Evolutionary conservation across 208 protist genomes (phyloP).

Genomic region (Blastocrithidia nonstop): DNA sequence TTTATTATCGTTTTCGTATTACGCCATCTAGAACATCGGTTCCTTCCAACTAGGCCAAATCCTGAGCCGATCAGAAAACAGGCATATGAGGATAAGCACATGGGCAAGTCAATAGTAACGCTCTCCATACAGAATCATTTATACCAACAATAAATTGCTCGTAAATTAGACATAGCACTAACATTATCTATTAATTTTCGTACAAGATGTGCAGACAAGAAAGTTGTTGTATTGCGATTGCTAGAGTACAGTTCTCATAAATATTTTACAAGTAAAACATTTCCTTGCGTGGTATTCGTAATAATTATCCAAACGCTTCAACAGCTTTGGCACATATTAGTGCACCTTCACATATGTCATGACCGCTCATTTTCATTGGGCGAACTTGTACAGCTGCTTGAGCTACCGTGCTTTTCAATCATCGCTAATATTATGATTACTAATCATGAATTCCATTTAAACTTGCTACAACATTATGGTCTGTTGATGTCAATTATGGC

Average conservation of each 20-base stretch:
- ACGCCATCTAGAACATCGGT: slow-evolving; percentile 73
- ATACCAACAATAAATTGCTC: slow-evolving; percentile 40
- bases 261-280: slow-evolving; percentile 61
- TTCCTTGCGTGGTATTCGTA: slow-evolving; percentile 44
- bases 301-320: slow-evolving; percentile 27
- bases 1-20: slow-evolving; percentile 26
- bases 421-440: no score
- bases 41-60: slow-evolving; percentile 59
- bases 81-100: slow-evolving; percentile 53
- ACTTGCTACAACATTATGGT: no score
- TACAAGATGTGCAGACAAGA: slow-evolving; percentile 19
- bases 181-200: slow-evolving; percentile 54
- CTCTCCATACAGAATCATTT: slow-evolving; percentile 40
- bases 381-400: slow-evolving; percentile 2
- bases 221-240: slow-evolving; percentile 17
- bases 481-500: no score
- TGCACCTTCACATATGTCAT: slow-evolving; percentile 49
- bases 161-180: slow-evolving; percentile 65
- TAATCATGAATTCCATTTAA: no score
- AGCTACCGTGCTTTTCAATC: neutral
- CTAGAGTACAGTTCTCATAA: slow-evolving; percentile 28
- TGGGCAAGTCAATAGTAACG: slow-evolving; percentile 40
- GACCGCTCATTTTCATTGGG: slow-evolving; percentile 15
- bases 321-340: slow-evolving; percentile 37
- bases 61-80: slow-evolving; percentile 35